Evolutionary conservation across 306 rosid genomes (phyloP).

Genomic region (Lathyrus tuberosus): DNA sequence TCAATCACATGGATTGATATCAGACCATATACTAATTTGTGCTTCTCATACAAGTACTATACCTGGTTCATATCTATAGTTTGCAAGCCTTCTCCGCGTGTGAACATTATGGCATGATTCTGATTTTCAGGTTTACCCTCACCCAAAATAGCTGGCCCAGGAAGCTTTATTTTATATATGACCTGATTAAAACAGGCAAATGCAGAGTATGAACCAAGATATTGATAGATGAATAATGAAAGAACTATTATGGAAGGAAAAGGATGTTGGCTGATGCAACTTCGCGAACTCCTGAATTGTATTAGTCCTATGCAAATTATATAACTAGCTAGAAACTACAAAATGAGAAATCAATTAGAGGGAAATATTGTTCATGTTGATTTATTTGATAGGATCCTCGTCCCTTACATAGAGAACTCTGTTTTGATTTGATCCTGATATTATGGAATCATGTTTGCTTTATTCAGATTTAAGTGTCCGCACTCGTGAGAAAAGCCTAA

Average conservation of each 20-base stretch:
- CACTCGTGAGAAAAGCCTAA: not conserved
- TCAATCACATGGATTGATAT: slow-evolving; percentile 27
- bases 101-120: slow-evolving; percentile 93
- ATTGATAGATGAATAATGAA: slow-evolving; percentile 19
- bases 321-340: not conserved
- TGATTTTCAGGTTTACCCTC: slow-evolving; percentile 99
- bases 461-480: not conserved
- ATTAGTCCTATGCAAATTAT: not conserved
- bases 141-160: slow-evolving; percentile 93
- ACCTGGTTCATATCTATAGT: slow-evolving; percentile 99
- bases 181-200: slow-evolving; percentile 54
- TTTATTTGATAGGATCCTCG: not conserved
- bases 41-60: slow-evolving; percentile 20
- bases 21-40: slow-evolving; percentile 13
- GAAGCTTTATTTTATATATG: slow-evolving; percentile 92
- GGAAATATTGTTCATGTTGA: not conserved
- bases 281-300: not conserved
- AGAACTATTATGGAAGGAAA: not conserved
- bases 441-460: not conserved
- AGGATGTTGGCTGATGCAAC: not conserved
- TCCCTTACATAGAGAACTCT: not conserved
- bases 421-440: not conserved
- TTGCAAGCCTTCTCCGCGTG: slow-evolving; percentile 97
- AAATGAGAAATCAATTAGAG: not conserved
- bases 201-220: slow-evolving; percentile 19